Conservation (phyloP, 257 asterid species). For the Salvia splendens region DNA sequence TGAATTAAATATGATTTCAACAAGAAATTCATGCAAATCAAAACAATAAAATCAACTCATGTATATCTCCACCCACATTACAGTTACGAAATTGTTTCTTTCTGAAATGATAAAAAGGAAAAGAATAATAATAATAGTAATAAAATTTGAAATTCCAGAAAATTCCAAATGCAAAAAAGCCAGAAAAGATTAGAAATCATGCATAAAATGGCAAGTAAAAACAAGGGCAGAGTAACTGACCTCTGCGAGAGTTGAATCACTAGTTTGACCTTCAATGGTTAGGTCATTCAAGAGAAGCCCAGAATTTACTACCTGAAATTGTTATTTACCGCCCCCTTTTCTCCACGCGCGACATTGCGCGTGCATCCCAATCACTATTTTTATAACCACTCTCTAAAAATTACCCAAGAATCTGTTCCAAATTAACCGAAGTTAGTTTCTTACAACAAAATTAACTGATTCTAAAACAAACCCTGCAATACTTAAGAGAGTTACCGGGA, state of each 20-base stretch:
- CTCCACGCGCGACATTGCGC: slow-evolving; percentile 38
- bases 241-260: slow-evolving; percentile 51
- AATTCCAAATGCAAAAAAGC: slow-evolving; percentile 29
- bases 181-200: slow-evolving; percentile 1
- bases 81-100: slow-evolving; percentile 32
- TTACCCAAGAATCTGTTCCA: neutral
- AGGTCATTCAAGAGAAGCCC: slow-evolving; percentile 37
- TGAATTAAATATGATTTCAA: neutral
- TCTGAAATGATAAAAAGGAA: neutral
- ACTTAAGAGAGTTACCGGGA: slow-evolving; percentile 23
- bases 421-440: slow-evolving; percentile 32
- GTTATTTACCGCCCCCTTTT: slow-evolving; percentile 21
- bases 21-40: too few relatives aligned
- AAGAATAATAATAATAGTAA: neutral
- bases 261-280: slow-evolving; percentile 51
- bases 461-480: slow-evolving; percentile 42
- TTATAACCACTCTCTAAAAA: neutral
- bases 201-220: slow-evolving; percentile 43
- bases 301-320: slow-evolving; percentile 47
- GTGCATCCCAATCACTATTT: neutral
- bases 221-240: slow-evolving; percentile 56
- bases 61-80: slow-evolving; percentile 35
- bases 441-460: slow-evolving; percentile 51
- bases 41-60: neutral
- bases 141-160: neutral